Evolutionary conservation across 495 filamentous ascomycete species (phyloP).

Genomic region (Aspergillus cristatus): DNA sequence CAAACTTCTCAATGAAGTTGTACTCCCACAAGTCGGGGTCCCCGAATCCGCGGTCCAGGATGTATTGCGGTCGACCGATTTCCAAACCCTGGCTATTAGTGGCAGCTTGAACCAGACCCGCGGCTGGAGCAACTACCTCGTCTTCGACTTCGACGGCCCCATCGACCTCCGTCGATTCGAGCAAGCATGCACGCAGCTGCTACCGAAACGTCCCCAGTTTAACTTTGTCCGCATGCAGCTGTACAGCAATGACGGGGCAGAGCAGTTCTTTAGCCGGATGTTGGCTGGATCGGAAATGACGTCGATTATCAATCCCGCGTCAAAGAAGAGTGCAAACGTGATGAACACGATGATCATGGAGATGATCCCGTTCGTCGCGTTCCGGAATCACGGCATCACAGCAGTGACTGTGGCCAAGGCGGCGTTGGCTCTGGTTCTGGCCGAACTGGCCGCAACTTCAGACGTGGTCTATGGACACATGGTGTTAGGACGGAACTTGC

Average conservation of each 20-base stretch:
- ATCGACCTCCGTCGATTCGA: slow-evolving; percentile 9
- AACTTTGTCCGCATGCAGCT: slow-evolving; percentile 31
- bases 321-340: slow-evolving; percentile 6
- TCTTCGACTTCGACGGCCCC: slow-evolving; percentile 6
- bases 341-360: slow-evolving; percentile 15
- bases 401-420: slow-evolving; percentile 26
- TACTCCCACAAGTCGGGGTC: slow-evolving; percentile 5
- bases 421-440: slow-evolving; percentile 37
- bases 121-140: slow-evolving; percentile 8
- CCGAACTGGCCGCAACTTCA: slow-evolving; percentile 27
- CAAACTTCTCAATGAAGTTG: slow-evolving; percentile 7
- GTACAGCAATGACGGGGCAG: slow-evolving; percentile 14
- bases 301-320: slow-evolving; percentile 8
- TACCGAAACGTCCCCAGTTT: slow-evolving; percentile 43
- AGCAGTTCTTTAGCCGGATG: slow-evolving; percentile 22
- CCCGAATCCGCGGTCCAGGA: slow-evolving; percentile 4
- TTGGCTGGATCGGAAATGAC: slow-evolving; percentile 22
- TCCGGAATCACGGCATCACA: slow-evolving; percentile 15
- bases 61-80: slow-evolving; percentile 8
- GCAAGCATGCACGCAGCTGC: slow-evolving; percentile 36
- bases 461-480: slow-evolving; percentile 39
- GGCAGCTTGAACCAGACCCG: slow-evolving; percentile 8
- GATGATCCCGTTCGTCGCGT: slow-evolving; percentile 12
- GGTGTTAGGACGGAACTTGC: slow-evolving; percentile 19
- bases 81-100: slow-evolving; percentile 9